Base-by-base conservation (phyloP, 179 eudicot genomes). In the Spergularia azorica region DNA sequence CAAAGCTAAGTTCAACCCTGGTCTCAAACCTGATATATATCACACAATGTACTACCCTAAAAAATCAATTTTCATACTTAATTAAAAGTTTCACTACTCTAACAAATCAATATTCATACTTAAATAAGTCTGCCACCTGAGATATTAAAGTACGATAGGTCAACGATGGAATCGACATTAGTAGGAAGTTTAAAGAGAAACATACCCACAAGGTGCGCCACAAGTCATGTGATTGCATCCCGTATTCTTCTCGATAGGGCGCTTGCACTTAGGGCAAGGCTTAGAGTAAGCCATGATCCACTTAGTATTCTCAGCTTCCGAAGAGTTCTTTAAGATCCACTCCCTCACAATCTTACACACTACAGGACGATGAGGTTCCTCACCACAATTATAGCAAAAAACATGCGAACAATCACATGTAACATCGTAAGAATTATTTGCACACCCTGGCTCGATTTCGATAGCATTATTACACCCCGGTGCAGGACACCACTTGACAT, bases 361-460 rank as follows among this genome's bases (percentile, higher is more conserved):
- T 43, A 87, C 87, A 3, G 91, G 94, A 2, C 89, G 82, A 68
- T 90, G 94, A 79, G 87, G 88, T 60, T 88, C 91, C 77, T 88
- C 87, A 0, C 85, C 75, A 77, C 94, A 90, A 80, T 84, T 91
- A 92, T 93, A 91, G 82, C 92, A 91, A 79, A 91, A 91, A 57
- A 79, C 71, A 62, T 84, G 68, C 10, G 84, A 83, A 77, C 96
- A 91, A n/a, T 36, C 73, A 73, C 96, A 89, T 12, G 80, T 79
- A 55, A 90, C 90, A 74, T 91, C 93, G 65, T 76, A 86, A 71
- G 51, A 74, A 43, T 72, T 74, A 71, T 84, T 72, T 79, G 10
- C 90, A 90, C 60, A 77, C 20, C 85, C 83, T 48, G 76, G 70
- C 38, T 76, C 77, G 56, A 81, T 82, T 41, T 88, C 90, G 63